A percentile compares a stretch with the other conserved stretches of the same genome.
These are phyloP conservation scores for Leishmania tropica DNA, from an alignment of 208 protist genomes.

Conservation along the genomic window DNA sequence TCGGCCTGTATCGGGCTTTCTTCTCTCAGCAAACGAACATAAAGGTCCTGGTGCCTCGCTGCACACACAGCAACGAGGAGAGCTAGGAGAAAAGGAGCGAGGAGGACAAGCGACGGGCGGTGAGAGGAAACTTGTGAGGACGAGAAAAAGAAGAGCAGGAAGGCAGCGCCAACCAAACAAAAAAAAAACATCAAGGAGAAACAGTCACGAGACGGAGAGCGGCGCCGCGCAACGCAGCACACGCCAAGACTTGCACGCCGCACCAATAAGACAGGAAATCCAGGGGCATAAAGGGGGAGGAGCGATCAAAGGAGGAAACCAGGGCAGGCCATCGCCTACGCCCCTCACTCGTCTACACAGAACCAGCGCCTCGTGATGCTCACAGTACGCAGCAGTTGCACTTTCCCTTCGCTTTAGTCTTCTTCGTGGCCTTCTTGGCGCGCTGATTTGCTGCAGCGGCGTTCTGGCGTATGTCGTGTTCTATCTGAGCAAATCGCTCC, in stretches of 20 bases:
- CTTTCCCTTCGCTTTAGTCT: constrained; percentile 10
- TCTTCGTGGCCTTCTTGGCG: constrained; percentile 22
- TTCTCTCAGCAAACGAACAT: neutral
- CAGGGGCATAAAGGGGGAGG: neutral
- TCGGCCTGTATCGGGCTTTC: neutral
- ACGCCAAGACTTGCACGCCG: neutral
- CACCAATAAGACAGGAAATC: neutral
- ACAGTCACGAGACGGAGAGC: neutral
- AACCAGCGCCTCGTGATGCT: neutral
- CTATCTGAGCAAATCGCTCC: constrained; percentile 29
- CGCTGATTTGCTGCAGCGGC: constrained; percentile 6
- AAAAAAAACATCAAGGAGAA: neutral
- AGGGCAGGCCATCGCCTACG: neutral
- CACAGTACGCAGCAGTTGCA: constrained; percentile 24
- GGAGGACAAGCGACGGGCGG: neutral
- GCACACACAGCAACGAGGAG: neutral
- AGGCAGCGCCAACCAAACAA: neutral
- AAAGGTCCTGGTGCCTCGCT: neutral
- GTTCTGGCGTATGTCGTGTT: constrained; percentile 19
- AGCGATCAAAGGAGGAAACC: neutral
- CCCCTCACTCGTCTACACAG: neutral
- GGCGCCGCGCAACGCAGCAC: neutral
- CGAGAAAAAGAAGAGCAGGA: neutral
- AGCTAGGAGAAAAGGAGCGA: neutral
- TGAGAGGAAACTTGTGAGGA: neutral